phyloP scores from a whole-genome alignment of 495 filamentous ascomycete genomes.

The Pseudomonodictys pantanalensis region DNA sequence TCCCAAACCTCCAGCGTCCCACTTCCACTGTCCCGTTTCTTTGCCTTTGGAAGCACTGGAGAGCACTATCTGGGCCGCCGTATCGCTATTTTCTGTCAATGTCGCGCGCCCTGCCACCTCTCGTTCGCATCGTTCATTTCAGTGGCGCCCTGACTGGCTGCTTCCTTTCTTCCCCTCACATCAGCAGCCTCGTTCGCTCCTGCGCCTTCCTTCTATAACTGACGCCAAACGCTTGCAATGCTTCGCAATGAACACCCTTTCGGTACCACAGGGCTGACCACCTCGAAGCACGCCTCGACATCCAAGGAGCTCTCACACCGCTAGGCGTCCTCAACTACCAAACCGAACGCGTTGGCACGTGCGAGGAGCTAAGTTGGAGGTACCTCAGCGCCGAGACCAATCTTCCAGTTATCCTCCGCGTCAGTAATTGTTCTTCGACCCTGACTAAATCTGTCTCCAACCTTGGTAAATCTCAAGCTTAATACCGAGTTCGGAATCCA shows the following conservation, averaged over 20 bases:
- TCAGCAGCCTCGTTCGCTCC: slow-evolving; percentile 8
- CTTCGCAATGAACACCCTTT: not conserved
- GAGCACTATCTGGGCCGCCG: not conserved
- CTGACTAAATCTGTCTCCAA: too few relatives aligned
- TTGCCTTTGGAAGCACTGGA: not conserved
- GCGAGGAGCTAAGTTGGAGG: too few relatives aligned
- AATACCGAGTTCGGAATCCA: not conserved
- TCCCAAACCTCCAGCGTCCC: slow-evolving; percentile 20
- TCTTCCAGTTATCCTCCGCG: too few relatives aligned
- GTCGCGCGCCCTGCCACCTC: too few relatives aligned
- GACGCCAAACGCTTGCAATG: not conserved
- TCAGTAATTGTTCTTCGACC: too few relatives aligned
- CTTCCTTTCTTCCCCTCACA: slow-evolving; percentile 19
- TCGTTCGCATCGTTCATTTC: too few relatives aligned
- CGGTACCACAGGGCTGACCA: too few relatives aligned
- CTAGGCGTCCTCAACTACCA: too few relatives aligned
- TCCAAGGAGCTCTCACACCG: too few relatives aligned
- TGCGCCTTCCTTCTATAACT: not conserved
- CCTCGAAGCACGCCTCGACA: too few relatives aligned
- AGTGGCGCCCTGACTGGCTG: not conserved
- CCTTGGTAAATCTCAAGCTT: not conserved
- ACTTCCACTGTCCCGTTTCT: slow-evolving; percentile 5
- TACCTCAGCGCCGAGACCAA: too few relatives aligned
- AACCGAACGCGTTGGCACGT: too few relatives aligned
- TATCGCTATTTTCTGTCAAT: not conserved